Percentiles rank a stretch among this genome's conserved stretches.
Conservation (phyloP, 2,329 filamentous ascomycete genomes). For the Colletotrichum sp. region DNA sequence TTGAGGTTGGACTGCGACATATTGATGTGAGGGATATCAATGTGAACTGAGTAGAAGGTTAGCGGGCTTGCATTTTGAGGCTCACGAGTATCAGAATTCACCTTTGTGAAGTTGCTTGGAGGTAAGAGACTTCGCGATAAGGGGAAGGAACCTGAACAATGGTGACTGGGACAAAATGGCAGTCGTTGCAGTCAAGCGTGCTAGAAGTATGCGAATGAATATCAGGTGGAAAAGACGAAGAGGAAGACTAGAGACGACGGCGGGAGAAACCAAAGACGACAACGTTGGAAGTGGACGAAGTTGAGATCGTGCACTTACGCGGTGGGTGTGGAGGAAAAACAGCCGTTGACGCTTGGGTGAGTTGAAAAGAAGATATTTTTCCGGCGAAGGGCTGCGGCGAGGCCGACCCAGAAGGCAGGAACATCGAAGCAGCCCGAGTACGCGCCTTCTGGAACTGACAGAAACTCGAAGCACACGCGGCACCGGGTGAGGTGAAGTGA, state of each 20-base stretch:
- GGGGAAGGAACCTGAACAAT: neutral
- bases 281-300: too few relatives aligned
- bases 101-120: neutral
- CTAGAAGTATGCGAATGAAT: neutral
- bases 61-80: neutral
- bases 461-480: neutral
- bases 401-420: too few relatives aligned
- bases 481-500: neutral
- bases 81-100: neutral
- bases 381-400: too few relatives aligned
- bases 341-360: neutral
- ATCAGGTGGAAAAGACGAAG: neutral
- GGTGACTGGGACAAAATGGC: neutral
- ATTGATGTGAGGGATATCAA: neutral
- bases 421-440: too few relatives aligned
- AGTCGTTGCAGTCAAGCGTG: neutral
- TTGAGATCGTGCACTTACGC: too few relatives aligned
- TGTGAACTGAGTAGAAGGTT: neutral
- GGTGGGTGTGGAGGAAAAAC: neutral
- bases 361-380: neutral
- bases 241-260: too few relatives aligned
- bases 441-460: neutral
- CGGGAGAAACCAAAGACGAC: too few relatives aligned
- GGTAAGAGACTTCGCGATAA: neutral
- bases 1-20: neutral